A percentile compares a stretch with the other conserved stretches of the same genome.
phyloP scores from a whole-genome alignment of 2,329 filamentous ascomycete genomes.

The Trichoderma pleuroti region DNA sequence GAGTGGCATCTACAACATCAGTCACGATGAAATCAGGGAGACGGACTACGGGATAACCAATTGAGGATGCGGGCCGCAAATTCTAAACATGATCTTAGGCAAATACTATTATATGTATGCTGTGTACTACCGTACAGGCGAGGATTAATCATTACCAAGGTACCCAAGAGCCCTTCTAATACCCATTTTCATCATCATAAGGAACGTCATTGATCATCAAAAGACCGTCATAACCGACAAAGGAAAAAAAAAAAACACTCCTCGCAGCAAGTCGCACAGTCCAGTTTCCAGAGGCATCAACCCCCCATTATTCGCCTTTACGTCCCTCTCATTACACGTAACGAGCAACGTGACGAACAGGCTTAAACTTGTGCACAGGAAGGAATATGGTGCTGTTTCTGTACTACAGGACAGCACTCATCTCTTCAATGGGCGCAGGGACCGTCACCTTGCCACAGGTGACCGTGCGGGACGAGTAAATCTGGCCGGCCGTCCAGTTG shows the following conservation, averaged over 20 bases:
- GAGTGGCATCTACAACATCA: not conserved
- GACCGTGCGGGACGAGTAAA: constrained; percentile 31
- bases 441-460: constrained; percentile 29
- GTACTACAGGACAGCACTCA: constrained; percentile 27
- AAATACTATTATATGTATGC: constrained; percentile 2
- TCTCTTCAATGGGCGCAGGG: constrained; percentile 27
- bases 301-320: not conserved
- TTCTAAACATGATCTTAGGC: not conserved
- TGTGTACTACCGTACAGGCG: not conserved
- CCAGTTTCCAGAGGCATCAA: not conserved
- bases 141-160: not conserved
- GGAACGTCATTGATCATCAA: constrained; percentile 19
- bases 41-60: too few relatives aligned
- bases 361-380: not conserved
- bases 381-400: not conserved
- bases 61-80: not conserved
- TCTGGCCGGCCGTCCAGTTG: constrained; percentile 32
- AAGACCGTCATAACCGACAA: not conserved
- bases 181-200: constrained; percentile 21
- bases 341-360: not conserved
- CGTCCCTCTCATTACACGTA: not conserved
- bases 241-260: not conserved
- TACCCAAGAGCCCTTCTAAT: not conserved
- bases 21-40: not conserved
- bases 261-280: not conserved